A percentile compares a stretch with the other conserved stretches of the same genome.
Conservation (phyloP, 73 alveolate species). For the Paramecium tetraurelia region DNA sequence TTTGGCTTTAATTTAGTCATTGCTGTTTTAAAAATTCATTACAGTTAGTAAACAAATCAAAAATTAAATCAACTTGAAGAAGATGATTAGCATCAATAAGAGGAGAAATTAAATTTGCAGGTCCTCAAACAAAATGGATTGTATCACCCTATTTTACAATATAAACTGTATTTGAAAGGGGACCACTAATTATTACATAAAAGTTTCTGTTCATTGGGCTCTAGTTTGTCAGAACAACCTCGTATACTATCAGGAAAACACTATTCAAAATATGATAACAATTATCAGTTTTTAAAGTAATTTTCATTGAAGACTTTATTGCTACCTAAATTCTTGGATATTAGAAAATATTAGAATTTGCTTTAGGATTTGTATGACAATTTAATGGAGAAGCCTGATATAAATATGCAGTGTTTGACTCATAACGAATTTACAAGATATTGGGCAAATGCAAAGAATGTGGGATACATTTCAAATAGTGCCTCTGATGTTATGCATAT, state of each 20-base stretch:
- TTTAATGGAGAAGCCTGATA: background rate
- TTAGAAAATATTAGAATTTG: background rate
- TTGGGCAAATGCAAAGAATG: slow-evolving; percentile 1
- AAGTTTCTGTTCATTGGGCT: background rate
- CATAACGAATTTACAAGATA: slow-evolving; percentile 13
- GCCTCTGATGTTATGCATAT: background rate
- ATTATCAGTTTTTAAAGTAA: background rate
- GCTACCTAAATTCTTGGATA: background rate
- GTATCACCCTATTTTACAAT: background rate
- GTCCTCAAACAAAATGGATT: background rate
- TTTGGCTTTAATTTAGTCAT: slow-evolving; percentile 7
- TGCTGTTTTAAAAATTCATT: slow-evolving; percentile 2
- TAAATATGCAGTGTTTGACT: background rate
- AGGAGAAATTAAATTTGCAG: background rate
- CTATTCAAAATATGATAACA: background rate
- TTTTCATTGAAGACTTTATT: background rate
- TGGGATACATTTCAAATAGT: background rate
- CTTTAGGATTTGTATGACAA: background rate
- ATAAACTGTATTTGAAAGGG: background rate
- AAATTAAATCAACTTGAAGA: background rate
- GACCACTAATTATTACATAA: background rate
- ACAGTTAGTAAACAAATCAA: background rate
- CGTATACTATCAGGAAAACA: background rate
- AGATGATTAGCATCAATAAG: background rate
- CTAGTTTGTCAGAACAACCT: background rate